Evolutionary conservation across 2,329 filamentous ascomycete genomes (phyloP), one percentile per base, ranked within the genome.

Genomic region (Monascus ruber): DNA sequence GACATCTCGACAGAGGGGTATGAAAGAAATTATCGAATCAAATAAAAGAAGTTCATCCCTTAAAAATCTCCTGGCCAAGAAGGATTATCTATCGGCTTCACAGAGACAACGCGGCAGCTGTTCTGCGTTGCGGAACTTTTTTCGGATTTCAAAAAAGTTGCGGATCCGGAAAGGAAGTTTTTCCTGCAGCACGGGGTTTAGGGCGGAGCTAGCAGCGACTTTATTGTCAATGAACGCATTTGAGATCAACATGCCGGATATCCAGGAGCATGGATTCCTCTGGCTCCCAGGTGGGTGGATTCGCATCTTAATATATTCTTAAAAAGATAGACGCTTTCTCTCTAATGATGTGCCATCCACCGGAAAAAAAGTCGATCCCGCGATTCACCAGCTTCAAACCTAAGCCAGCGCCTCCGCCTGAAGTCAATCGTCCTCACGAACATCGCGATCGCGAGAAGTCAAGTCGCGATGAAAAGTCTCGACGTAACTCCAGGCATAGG

Each of bases 371-470:
- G 43, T 46, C 55, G 32, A 68, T 83, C 24, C 83, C 84, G 6
- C 85, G 79, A 50, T 88, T 89, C 54, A 70, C 76, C 17, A 88
- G 83, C 46, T 89, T 88, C 66, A 80, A 74, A 48, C 74, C 73
- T 43, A 73, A 71, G 43, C 39, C 52, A 34, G 40, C 47, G 6
- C 39, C 52, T 36, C 47, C 45, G 40, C 40, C 47, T 32, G 40
- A 49, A 37, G 44, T 45, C 41, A 49, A 48, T 48, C 51, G 38
- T 26, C 41, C 41, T n/a, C 27, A 46, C 37, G 35, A 50, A 36
- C 42, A 45, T 43, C 41, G 42, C 36, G 47, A 44, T 45, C 46
- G 42, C 37, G 47, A 51, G 26, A 42, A 31, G 38, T 37, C 40
- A 39, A 43, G 47, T 10, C 46, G 42, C 35, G 49, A 54, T 29